A percentile compares a stretch with the other conserved stretches of the same genome.
phyloP scores from a whole-genome alignment of 257 asterid species.

The Solanum dulcamara region DNA sequence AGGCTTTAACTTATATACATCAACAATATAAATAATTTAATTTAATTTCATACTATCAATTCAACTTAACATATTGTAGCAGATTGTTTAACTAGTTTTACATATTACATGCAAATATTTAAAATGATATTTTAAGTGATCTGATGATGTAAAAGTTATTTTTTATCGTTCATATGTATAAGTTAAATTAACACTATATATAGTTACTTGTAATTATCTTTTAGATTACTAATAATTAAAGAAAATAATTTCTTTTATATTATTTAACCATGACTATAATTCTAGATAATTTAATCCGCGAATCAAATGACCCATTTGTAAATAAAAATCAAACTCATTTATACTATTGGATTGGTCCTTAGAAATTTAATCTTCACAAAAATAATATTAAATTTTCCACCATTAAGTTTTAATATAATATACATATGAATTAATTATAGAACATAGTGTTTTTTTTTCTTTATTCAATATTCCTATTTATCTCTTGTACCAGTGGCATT shows the following conservation, averaged over 20 bases:
- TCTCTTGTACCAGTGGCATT: neutral
- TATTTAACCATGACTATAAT: no score
- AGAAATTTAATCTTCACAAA: neutral
- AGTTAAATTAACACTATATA: neutral
- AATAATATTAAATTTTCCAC: neutral
- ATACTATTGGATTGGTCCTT: neutral
- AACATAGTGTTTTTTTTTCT: neutral
- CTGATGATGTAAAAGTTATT: neutral
- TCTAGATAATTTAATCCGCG: no score
- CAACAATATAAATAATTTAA: no score
- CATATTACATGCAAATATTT: neutral
- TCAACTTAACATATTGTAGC: no score
- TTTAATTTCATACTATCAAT: no score
- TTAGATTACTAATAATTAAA: neutral
- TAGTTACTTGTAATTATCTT: neutral
- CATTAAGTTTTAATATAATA: neutral
- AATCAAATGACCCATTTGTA: neutral
- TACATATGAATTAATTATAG: neutral
- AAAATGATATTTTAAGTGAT: neutral
- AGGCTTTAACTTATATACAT: neutral
- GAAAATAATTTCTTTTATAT: neutral
- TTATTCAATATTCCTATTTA: neutral
- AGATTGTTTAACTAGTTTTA: neutral
- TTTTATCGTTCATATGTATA: no score
- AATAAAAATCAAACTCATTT: neutral